phyloP scores from a whole-genome alignment of 768 basidiomycete species.

The Suillus paluster region DNA sequence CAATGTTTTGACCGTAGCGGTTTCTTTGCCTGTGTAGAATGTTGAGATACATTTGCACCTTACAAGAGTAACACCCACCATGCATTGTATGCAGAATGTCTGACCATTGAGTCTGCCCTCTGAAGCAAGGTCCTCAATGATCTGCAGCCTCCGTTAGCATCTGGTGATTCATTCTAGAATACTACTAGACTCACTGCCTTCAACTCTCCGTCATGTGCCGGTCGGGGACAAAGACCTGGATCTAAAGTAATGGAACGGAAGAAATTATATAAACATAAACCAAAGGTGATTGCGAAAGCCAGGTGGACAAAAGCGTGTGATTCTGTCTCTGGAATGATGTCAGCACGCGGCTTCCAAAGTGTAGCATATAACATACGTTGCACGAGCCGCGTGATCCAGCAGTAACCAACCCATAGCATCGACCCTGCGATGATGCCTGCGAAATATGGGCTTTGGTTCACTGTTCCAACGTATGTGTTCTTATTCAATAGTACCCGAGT shows the following conservation, averaged over 20 bases:
- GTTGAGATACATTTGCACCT: neutral
- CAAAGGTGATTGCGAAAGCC: conserved; percentile 69
- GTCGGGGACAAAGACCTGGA: conserved; percentile 85
- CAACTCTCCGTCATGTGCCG: conserved; percentile 81
- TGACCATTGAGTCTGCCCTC: conserved; percentile 91
- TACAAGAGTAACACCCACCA: conserved; percentile 53
- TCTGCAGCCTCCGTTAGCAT: conserved; percentile 44
- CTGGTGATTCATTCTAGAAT: neutral
- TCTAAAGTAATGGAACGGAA: conserved; percentile 89
- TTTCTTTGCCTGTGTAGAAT: conserved; percentile 66
- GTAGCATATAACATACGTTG: conserved; percentile 51
- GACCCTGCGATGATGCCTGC: conserved; percentile 87
- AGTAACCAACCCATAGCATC: conserved; percentile 84
- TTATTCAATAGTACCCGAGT: conserved; percentile 86
- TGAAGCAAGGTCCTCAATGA: conserved; percentile 89
- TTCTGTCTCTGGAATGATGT: conserved; percentile 61
- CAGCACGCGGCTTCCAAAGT: neutral
- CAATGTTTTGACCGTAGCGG: conserved; percentile 96
- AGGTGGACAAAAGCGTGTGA: conserved; percentile 77
- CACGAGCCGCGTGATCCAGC: conserved; percentile 81
- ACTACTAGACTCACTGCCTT: conserved; percentile 65
- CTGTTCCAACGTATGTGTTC: conserved; percentile 78
- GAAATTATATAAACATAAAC: conserved; percentile 86
- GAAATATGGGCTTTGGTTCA: conserved; percentile 91
- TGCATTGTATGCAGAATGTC: conserved; percentile 95